phyloP scores from a whole-genome alignment of 306 rosid genomes.

The apple (Malus domestica) region DNA sequence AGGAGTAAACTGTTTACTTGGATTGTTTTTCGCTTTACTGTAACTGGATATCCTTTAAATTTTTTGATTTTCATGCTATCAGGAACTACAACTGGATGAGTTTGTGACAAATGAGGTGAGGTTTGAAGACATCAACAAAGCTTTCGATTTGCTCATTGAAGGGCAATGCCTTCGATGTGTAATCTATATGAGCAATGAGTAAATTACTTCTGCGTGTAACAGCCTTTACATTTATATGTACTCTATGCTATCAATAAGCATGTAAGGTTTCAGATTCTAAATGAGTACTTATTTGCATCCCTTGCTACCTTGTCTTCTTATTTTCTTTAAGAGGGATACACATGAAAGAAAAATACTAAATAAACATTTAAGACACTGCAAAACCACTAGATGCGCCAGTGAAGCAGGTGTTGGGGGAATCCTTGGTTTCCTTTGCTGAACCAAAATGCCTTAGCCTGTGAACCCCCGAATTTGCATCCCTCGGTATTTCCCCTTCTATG shows the following conservation, averaged over 20 bases:
- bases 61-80: background rate
- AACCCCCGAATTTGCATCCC: constrained; percentile 40
- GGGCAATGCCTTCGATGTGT: constrained; percentile 64
- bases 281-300: background rate
- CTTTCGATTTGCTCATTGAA: constrained; percentile 57
- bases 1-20: background rate
- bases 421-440: constrained; percentile 38
- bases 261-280: background rate
- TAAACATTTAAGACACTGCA: constrained; percentile 42
- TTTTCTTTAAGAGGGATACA: constrained; percentile 5
- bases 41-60: background rate
- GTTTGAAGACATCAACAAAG: constrained; percentile 70
- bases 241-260: background rate
- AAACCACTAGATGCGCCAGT: constrained; percentile 70
- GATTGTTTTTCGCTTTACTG: background rate
- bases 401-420: constrained; percentile 41
- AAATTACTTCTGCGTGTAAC: background rate
- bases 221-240: background rate
- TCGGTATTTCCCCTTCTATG: constrained; percentile 72
- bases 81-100: constrained; percentile 73
- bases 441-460: constrained; percentile 71
- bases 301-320: background rate
- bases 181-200: constrained; percentile 60
- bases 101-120: constrained; percentile 63
- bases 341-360: background rate